Percentiles rank a stretch among this genome's conserved stretches.
Evolutionary conservation across 2,329 filamentous ascomycete species (phyloP).

Genomic region (Alternaria sp.): DNA sequence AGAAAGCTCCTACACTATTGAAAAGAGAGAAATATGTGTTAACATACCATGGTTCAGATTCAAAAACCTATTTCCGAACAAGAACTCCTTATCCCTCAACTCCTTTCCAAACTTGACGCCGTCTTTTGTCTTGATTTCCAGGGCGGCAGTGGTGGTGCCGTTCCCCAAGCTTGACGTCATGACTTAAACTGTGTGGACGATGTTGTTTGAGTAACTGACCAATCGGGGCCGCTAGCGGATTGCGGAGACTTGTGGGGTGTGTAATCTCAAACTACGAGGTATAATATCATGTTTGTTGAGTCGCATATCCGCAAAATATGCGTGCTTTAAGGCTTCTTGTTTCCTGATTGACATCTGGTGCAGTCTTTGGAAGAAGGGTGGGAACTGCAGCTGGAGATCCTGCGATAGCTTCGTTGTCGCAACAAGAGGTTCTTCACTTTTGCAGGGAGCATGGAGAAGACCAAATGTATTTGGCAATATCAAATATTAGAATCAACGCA

Average conservation of each 20-base stretch:
- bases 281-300: not conserved
- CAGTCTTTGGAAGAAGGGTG: slow-evolving; percentile 61
- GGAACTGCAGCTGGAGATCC: slow-evolving; percentile 37
- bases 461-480: not conserved
- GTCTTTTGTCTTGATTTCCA: slow-evolving; percentile 31
- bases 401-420: not conserved
- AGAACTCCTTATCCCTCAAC: slow-evolving; percentile 69
- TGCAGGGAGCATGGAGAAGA: not conserved
- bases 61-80: slow-evolving; percentile 71
- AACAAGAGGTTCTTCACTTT: not conserved
- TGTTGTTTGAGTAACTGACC: slow-evolving; percentile 9
- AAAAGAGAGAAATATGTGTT: not conserved
- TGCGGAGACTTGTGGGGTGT: not conserved
- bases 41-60: slow-evolving; percentile 80
- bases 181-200: slow-evolving; percentile 5
- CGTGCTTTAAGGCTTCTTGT: not conserved
- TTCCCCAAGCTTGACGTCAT: slow-evolving; percentile 24
- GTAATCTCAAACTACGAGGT: not conserved
- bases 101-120: slow-evolving; percentile 59
- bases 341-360: slow-evolving; percentile 62
- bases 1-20: not conserved
- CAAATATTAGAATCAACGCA: not conserved
- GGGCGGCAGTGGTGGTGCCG: slow-evolving; percentile 12
- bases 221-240: slow-evolving; percentile 11
- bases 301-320: not conserved